Base-by-base conservation (phyloP, 2,329 filamentous ascomycete species). In the Ophiosphaerella korrae region DNA sequence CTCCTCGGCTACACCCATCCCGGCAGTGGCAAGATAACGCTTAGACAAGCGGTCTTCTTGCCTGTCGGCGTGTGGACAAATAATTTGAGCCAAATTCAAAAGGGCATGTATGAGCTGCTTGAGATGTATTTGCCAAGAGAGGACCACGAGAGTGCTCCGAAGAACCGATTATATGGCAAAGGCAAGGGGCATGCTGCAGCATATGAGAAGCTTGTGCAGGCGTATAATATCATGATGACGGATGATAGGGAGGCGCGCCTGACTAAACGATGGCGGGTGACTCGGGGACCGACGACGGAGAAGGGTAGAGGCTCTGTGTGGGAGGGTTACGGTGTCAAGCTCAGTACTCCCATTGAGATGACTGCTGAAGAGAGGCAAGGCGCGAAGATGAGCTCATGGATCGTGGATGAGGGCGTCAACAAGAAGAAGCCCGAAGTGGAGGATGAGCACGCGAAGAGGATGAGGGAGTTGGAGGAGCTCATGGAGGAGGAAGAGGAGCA, bases 251-350 rank as follows among this genome's bases (percentile, higher is more conserved):
- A 72, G 46, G 40, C 53, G 3, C 48, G 58, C n/a, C 21, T 71
- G 9, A 71, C 68, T 12, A 72, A 72, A 61, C 41, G 70, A 35
- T 72, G 67, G 67, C 49, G 64, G 5, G 50, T 45, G 3, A 58
- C 48, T 2, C 34, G 8, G 2, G 68, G 67, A 0, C 58, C 54
- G 12, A 57, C 71, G 62, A 63, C 50, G 26, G 50, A 18, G 36
- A 42, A 8, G 32, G 50, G 57, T 26, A 53, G 68, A 7, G 70
- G 68, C 3, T 54, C 57, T 23, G 61, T 72, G 29, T 72, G 70
- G 70, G 70, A 72, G 52, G 70, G 70, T 0, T 72, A 64, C 64
- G 68, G 58, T 2, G 50, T 61, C 5, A 45, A 31, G 31, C 13
- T 70, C 5, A 60, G 65, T 44, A 32, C 21, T 5, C 50, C 21